Base-by-base conservation (phyloP, 768 basidiomycete genomes). In the Boletus rubescentipes region DNA sequence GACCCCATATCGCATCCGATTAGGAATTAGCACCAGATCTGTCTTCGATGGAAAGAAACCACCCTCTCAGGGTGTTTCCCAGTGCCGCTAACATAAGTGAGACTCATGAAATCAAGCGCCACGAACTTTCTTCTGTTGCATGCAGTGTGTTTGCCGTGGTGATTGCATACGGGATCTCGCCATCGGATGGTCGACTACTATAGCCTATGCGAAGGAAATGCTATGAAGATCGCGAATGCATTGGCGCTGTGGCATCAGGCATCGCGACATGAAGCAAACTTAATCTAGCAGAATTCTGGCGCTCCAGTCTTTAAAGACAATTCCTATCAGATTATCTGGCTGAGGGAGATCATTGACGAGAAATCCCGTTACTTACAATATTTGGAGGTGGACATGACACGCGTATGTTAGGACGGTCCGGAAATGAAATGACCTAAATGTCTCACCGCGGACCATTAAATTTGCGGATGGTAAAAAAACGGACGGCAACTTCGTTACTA, bases 361-460 rank as follows among this genome's bases (percentile, higher is more conserved):
- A 9, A 12, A 9, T 49, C 16, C 38, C 20, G 37, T 41, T 37
- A 46, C 57, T 51, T 26, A 49, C 57, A 43, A 36, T 26, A 23
- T 49, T 39, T 39, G 35, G 50, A 48, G 40, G 26, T n/a, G 15
- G 36, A 26, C 15, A 49, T 43, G 43, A 38, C 48, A 53, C 29
- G 40, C 41, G 3, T 18, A 46, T 31, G 36, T 34, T 30, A 46
- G 12, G 51, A 42, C 30, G 32, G 15, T 20, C 10, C 51, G 48
- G 45, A 53, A 50, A 59, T 39, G 49, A 54, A 50, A 14, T 49
- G 23, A 32, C 35, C 29, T 39, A 32, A 20, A 34, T 61, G 58
- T 63, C 47, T 64, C 62, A 64, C 62, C 40, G 34, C 35, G 29
- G 47, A 47, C 12, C 30, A 36, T 39, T 48, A 32, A 44, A 47